phyloP scores from a whole-genome alignment of 2,329 filamentous ascomycete genomes.

The Amauroascus verrucosus region DNA sequence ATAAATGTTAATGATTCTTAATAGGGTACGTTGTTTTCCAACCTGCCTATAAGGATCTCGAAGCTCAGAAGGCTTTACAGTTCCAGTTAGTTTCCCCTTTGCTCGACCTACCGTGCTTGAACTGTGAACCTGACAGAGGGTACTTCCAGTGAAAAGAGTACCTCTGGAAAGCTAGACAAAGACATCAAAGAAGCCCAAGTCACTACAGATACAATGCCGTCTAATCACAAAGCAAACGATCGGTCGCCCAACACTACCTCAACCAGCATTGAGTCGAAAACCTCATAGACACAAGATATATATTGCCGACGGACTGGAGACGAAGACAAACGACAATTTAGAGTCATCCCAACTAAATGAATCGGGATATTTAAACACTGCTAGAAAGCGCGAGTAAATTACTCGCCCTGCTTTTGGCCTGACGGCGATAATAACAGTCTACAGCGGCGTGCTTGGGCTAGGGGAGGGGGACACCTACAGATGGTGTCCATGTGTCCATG shows the following conservation, averaged over 20 bases:
- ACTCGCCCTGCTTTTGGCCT: too few relatives aligned
- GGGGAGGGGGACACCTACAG: too few relatives aligned
- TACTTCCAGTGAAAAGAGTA: background rate
- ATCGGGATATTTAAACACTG: background rate
- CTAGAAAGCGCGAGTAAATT: background rate
- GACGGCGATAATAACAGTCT: too few relatives aligned
- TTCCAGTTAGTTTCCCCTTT: constrained; percentile 4
- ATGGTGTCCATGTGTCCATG: too few relatives aligned
- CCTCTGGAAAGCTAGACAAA: background rate
- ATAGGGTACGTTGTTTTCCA: constrained; percentile 38
- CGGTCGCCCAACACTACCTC: background rate
- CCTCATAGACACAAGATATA: background rate
- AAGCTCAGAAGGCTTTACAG: constrained; percentile 22
- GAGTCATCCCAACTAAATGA: background rate
- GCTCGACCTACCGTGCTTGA: background rate
- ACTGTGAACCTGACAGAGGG: background rate
- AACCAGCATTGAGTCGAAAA: background rate
- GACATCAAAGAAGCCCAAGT: background rate
- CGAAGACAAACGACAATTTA: background rate
- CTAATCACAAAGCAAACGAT: background rate
- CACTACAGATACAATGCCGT: background rate
- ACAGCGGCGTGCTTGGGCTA: background rate
- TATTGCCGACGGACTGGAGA: constrained; percentile 7
- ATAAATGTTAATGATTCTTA: constrained; percentile 2
- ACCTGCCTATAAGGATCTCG: constrained; percentile 31